Evolutionary conservation across 2,329 filamentous ascomycete genomes (phyloP), one percentile per base, ranked within the genome.

Genomic region (Fonsecaea nubica): DNA sequence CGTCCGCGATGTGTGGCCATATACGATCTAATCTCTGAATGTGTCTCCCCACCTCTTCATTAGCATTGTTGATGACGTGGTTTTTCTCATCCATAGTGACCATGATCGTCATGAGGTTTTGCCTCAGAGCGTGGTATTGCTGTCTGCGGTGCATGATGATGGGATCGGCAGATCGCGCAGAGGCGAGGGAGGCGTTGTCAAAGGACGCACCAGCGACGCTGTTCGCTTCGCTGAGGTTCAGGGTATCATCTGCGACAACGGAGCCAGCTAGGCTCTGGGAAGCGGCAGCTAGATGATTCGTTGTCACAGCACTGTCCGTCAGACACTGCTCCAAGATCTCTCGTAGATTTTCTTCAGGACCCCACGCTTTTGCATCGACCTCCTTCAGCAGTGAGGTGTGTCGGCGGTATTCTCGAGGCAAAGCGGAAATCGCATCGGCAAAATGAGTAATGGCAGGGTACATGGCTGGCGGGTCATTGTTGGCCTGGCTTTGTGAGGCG

Each of bases 351-450:
- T 95, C 90, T 77, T 97, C 92, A 6, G 95, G 91, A 32, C 89
- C 89, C 79, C 93, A 95, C 71, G 96, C 91, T 81, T 99, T 99
- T 69, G 94, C 94, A 81, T 99, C 95, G 56, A 98, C 95, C 81
- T 99, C 95, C 78, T 97, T 97, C 72, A 99, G 85, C 64, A 98
- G 86, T 38, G 94, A 97, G 74, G 97, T 97, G 79, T 99, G 94
- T 76, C 93, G 90, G 73, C 97, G 92, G 58, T 97, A 92, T 81
- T 99, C 95, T 78, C 93, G 93, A 4, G 95, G 95, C 32, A 99
- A 87, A 45, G 94, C 93, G 59, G 92, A 90, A 76, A 98, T 92
- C 69, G 93, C 90, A 78, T 98, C 93, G 69, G 94, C 92, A 77
- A 99, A 98, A 76, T 89, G 88, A 48, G 86, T 86, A 69, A 90